Evolutionary conservation across 306 rosid species (phyloP).

Genomic region (Nissolia schottii): DNA sequence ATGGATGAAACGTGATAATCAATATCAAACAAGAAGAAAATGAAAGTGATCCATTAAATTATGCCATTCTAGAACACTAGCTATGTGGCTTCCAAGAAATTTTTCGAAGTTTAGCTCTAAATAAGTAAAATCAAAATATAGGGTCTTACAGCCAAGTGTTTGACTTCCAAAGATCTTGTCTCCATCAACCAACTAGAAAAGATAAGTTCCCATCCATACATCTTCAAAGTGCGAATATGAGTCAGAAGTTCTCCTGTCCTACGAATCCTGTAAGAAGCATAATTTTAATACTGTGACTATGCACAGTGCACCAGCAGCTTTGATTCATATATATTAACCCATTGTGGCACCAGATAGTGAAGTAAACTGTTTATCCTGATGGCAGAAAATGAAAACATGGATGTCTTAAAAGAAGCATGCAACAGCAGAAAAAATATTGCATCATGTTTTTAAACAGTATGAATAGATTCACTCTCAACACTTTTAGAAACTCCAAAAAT

Average conservation of each 20-base stretch:
- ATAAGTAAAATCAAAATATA: not conserved
- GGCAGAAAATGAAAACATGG: not conserved
- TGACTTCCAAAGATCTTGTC: slow-evolving; percentile 82
- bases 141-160: slow-evolving; percentile 71
- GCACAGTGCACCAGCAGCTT: not conserved
- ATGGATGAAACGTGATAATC: slow-evolving; percentile 21
- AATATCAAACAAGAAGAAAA: slow-evolving; percentile 14
- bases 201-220: slow-evolving; percentile 93
- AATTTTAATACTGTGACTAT: not conserved
- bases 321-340: slow-evolving; percentile 22
- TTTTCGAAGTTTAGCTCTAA: not conserved
- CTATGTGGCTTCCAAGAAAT: not conserved
- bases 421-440: not conserved
- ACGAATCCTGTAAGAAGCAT: slow-evolving; percentile 57
- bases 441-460: not conserved
- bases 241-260: slow-evolving; percentile 86
- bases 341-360: not conserved
- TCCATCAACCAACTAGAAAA: slow-evolving; percentile 92
- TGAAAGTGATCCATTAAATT: not conserved
- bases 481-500: not conserved
- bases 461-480: not conserved
- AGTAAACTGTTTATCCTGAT: not conserved
- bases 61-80: slow-evolving; percentile 14
- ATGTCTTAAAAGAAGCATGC: not conserved
- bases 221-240: slow-evolving; percentile 84